Percentiles rank a stretch among this genome's conserved stretches.
Evolutionary conservation across 1,139 yeast species (phyloP).

Genomic region (Saccharomycopsis hybrid): DNA sequence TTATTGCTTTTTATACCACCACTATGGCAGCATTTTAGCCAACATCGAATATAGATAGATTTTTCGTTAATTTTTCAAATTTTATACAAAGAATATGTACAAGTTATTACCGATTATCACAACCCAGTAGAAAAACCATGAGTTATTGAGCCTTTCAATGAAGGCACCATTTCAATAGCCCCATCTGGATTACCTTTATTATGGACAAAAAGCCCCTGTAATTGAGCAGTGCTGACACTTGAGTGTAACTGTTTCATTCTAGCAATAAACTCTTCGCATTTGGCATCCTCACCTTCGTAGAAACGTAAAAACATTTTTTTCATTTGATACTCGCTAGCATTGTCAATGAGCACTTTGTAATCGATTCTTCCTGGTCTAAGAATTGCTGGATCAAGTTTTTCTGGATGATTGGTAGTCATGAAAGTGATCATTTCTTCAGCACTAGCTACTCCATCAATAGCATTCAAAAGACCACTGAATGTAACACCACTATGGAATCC

Average conservation of each 20-base stretch:
- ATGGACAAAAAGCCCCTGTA: slow-evolving; percentile 92
- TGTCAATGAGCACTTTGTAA: slow-evolving; percentile 70
- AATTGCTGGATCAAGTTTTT: slow-evolving; percentile 76
- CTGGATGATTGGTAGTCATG: slow-evolving; percentile 98
- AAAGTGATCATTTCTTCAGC: slow-evolving; percentile 95
- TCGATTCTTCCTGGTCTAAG: slow-evolving; percentile 93
- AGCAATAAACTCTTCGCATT: slow-evolving; percentile 57
- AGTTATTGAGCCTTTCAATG: background rate
- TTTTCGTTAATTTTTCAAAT: no score
- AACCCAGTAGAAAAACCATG: no score
- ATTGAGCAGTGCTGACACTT: slow-evolving; percentile 83
- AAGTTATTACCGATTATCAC: no score
- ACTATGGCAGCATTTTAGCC: no score
- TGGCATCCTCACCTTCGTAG: slow-evolving; percentile 58
- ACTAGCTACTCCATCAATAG: slow-evolving; percentile 97
- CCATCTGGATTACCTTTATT: slow-evolving; percentile 77
- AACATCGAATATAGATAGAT: no score
- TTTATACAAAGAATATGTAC: no score
- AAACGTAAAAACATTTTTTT: slow-evolving; percentile 80
- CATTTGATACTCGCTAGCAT: slow-evolving; percentile 80
- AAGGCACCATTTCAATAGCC: slow-evolving; percentile 58
- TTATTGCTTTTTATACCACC: no score
- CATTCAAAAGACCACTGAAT: slow-evolving; percentile 87
- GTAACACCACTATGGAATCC: slow-evolving; percentile 78
- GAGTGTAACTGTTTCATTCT: slow-evolving; percentile 44